Base-by-base conservation (phyloP, 2,329 filamentous ascomycete species). In the Calonectria ilicicola region DNA sequence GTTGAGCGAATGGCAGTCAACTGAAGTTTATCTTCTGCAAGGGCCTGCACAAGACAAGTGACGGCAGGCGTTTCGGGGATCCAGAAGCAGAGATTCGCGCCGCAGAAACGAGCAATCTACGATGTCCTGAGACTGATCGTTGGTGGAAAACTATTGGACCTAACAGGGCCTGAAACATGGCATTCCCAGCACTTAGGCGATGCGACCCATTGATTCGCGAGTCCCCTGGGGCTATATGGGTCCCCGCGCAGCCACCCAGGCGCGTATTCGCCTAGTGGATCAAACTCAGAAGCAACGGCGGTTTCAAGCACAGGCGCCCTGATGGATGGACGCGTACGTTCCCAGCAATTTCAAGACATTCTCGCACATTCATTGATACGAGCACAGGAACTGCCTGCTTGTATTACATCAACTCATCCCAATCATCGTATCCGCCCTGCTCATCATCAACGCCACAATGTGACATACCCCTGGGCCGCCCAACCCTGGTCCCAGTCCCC, bases 281-380 rank as follows among this genome's bases (percentile, higher is more conserved):
- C 42, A 53, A 56, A 47, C 51, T 51, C 47, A 76, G 63, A 70
- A 72, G 70, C 75, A 69, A 65, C 72, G 76, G 77, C 70, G 77
- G 77, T 79, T 79, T 79, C 77, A 79, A 78, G 74, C 76, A 74
- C 73, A 68, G 17, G 75, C 77, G 76, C 77, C 26, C 21, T 75
- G 67, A 76, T 74, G 72, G 64, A 75, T 74, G 71, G 64, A 76
- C 53, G 70, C 68, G 62, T 75, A 76, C 65, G 51, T 47, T 51
- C 65, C 26, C 49, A 32, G 47, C 23, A 32, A 38, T 38, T 9
- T 51, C n/a, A 56, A 38, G 42, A 40, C 27, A 35, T 38, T 38
- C 26, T 46, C 15, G 23, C 35, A 26, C 46, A 26, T 32, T 49
- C 7, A 44, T n/a, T 15, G 42, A 51, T 63, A 65, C 46, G 51